Evolutionary conservation across 257 asterid species (phyloP), one percentile per base, ranked within the genome.

Genomic region (Penstemon davidsonii): DNA sequence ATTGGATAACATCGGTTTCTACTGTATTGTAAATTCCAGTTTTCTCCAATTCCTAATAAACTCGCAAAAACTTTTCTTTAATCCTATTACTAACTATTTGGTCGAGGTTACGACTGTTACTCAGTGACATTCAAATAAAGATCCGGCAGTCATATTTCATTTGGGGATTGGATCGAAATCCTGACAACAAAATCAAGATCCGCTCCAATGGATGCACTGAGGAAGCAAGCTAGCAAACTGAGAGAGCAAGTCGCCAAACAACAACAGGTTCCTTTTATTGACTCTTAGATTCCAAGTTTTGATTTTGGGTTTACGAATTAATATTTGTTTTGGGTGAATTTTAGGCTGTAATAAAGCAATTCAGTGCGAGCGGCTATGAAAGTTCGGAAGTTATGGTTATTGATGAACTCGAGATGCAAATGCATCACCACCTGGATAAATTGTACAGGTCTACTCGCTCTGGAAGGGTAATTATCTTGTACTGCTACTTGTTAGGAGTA

Each of bases 241-340:
- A 84, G 92, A 78, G 99, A 93, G 39, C 99, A 90, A 85, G 99
- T 93, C 67, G 95, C 97, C 64, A 93, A 93, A 78, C 99, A 93
- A 62, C 97, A 93, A 70, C 97, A 90, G 98, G 97, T 93, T 19
- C 43, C 8, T 7, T 66, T 25, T 25, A 25, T 25, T 25, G 33
- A 25, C 33, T 25, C 33, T 33, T 5, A 39, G 61, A 55, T 13
- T 39, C 10, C 54, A 10, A 47, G 47, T 18, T 47, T 6, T 5
- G 42, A 19, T 19, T 55, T 73, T n/a, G 6, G 62, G 60, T 76
- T 76, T 8, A 47, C 39, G 38, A 4, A 40, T 44, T 60, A 1
- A 19, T 66, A 38, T 61, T 66, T 9, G 58, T 58, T 38, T 53
- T 41, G 52, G 59, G n/a, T n/a, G 68, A 57, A 51, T 64, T 74